phyloP scores from a whole-genome alignment of 805 yeast genomes.

The Zygotorulaspora chibaensis region DNA sequence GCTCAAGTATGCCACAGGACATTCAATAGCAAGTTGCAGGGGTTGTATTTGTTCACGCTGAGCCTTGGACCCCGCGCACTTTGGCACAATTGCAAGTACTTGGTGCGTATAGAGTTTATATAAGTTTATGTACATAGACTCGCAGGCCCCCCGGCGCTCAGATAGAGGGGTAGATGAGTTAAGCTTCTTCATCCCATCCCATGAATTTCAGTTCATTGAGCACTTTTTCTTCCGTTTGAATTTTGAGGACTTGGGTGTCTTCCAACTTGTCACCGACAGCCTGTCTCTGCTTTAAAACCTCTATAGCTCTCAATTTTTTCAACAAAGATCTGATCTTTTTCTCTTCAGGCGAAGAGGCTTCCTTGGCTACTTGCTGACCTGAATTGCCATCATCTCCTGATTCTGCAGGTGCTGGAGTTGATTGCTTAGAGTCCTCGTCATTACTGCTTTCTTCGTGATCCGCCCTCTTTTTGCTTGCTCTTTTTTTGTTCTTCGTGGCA shows the following conservation, averaged over 20 bases:
- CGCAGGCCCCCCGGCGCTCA: neutral
- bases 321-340: constrained; percentile 86
- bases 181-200: constrained; percentile 57
- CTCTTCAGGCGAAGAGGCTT: constrained; percentile 69
- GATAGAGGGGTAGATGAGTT: too few species aligned
- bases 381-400: constrained; percentile 7
- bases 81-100: too few species aligned
- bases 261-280: constrained; percentile 80
- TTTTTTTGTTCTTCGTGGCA: constrained; percentile 70
- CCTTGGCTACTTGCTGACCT: constrained; percentile 14
- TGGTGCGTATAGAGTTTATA: neutral
- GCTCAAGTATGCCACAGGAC: too few species aligned
- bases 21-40: too few species aligned
- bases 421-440: constrained; percentile 11
- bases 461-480: constrained; percentile 51
- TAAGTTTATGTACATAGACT: neutral
- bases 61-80: too few species aligned
- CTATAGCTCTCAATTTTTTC: constrained; percentile 95
- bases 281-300: constrained; percentile 79
- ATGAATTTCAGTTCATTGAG: constrained; percentile 66
- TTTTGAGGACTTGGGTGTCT: constrained; percentile 88
- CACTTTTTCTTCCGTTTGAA: constrained; percentile 78
- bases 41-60: too few species aligned
- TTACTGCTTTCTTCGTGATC: constrained; percentile 14
- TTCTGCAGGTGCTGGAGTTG: constrained; percentile 14